These are phyloP conservation scores for Corniculantispora saksenae DNA, from an alignment of 2,329 filamentous ascomycete species.

Conservation along the genomic window DNA sequence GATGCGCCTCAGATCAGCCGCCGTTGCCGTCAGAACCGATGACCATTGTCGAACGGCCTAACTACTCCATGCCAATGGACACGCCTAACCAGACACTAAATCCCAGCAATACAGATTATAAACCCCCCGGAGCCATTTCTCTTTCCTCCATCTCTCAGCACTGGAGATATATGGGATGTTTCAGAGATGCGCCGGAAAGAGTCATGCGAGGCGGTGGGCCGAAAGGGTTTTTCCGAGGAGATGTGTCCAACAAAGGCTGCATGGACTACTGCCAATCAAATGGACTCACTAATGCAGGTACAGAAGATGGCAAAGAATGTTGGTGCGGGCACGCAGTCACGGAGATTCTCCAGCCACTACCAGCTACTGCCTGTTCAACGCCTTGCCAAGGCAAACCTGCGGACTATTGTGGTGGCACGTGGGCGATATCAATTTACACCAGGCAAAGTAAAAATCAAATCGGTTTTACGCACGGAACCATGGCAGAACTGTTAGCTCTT, in stretches of 20 bases:
- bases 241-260: slow-evolving; percentile 53
- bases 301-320: slow-evolving; percentile 53
- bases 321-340: slow-evolving; percentile 45
- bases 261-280: slow-evolving; percentile 45
- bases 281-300: slow-evolving; percentile 47
- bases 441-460: too few relatives aligned
- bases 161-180: slow-evolving; percentile 36
- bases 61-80: background rate
- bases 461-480: background rate
- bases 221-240: slow-evolving; percentile 28
- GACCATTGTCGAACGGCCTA: background rate
- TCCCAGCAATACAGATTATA: background rate
- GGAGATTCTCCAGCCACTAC: slow-evolving; percentile 26
- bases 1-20: background rate
- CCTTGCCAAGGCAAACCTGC: slow-evolving; percentile 24
- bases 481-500: slow-evolving; percentile 6
- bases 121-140: background rate
- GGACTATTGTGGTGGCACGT: slow-evolving; percentile 29
- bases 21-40: background rate
- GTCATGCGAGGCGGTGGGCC: slow-evolving; percentile 25
- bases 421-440: slow-evolving; percentile 28
- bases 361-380: slow-evolving; percentile 27
- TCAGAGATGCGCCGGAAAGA: slow-evolving; percentile 28
- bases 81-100: background rate
- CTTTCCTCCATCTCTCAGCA: background rate